Percentiles rank a stretch among this genome's conserved stretches.
phyloP scores from a whole-genome alignment of 2,329 filamentous ascomycete species.

The Fusarium redolens region DNA sequence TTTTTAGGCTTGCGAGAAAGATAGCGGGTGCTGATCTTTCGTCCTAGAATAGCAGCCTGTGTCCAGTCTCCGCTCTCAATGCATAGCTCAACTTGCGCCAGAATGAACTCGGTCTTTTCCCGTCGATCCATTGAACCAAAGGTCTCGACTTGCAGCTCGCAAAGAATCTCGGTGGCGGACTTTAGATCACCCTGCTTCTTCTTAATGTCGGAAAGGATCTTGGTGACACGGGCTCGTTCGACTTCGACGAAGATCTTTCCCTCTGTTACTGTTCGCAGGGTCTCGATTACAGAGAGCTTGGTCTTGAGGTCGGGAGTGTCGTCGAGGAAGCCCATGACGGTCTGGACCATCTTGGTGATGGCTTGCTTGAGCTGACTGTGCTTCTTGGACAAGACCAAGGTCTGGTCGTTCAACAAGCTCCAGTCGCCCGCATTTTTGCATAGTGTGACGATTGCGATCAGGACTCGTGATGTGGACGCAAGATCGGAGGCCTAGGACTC shows the following conservation, averaged over 20 bases:
- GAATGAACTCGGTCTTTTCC: slow-evolving; percentile 98
- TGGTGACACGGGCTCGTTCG: slow-evolving; percentile 93
- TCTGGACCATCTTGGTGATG: slow-evolving; percentile 98
- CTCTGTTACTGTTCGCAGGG: slow-evolving; percentile 93
- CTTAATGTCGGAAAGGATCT: slow-evolving; percentile 96
- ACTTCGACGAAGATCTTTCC: slow-evolving; percentile 99
- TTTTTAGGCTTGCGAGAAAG: slow-evolving; percentile 92
- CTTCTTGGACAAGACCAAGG: slow-evolving; percentile 96
- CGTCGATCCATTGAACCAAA: slow-evolving; percentile 97
- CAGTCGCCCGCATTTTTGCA: slow-evolving; percentile 94
- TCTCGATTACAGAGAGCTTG: slow-evolving; percentile 95
- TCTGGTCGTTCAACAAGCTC: slow-evolving; percentile 95
- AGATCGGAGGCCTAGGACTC: slow-evolving; percentile 86
- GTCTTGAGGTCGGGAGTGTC: slow-evolving; percentile 85
- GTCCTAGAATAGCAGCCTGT: slow-evolving; percentile 90
- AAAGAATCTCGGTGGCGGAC: slow-evolving; percentile 90
- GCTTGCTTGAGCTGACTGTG: slow-evolving; percentile 99
- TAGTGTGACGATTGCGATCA: slow-evolving; percentile 90
- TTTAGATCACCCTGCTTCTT: slow-evolving; percentile 93
- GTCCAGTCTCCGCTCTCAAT: slow-evolving; percentile 97
- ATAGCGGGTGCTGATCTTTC: slow-evolving; percentile 97
- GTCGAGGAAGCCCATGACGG: slow-evolving; percentile 91
- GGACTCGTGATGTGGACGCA: slow-evolving; percentile 88
- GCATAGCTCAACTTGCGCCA: slow-evolving; percentile 93
- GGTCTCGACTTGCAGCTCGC: slow-evolving; percentile 97